A percentile compares a stretch with the other conserved stretches of the same genome.
Evolutionary conservation across 108 stramenopile genomes (phyloP).

Genomic region (Cyclotella cryptica): DNA sequence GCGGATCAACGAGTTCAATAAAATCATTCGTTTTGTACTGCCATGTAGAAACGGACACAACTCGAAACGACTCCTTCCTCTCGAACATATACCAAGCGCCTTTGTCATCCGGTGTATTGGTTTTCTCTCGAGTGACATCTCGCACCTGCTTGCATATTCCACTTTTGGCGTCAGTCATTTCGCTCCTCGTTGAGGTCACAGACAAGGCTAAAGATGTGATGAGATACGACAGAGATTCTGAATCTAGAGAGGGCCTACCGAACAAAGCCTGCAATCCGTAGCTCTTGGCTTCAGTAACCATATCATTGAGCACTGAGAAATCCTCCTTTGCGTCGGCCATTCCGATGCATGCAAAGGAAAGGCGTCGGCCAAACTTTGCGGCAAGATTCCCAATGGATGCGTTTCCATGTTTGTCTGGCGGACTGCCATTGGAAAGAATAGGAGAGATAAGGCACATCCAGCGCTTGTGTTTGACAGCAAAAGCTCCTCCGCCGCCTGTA

Average conservation of each 20-base stretch:
- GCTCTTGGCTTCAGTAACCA: constrained; percentile 51
- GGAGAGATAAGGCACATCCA: constrained; percentile 35
- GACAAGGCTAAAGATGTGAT: constrained; percentile 50
- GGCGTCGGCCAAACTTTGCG: constrained; percentile 54
- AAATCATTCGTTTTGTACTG: constrained; percentile 30
- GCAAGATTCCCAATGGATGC: constrained; percentile 39
- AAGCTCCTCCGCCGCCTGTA: constrained; percentile 45
- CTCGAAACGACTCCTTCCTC: background rate
- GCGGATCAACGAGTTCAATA: constrained; percentile 33
- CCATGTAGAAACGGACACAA: constrained; percentile 4
- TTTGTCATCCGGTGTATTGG: constrained; percentile 38
- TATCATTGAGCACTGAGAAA: constrained; percentile 54
- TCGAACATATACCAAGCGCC: constrained; percentile 37
- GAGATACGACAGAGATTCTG: constrained; percentile 39
- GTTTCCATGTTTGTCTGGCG: constrained; percentile 26
- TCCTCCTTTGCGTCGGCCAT: constrained; percentile 54
- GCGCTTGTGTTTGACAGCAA: constrained; percentile 26
- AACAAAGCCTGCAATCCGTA: constrained; percentile 53
- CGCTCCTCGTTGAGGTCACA: constrained; percentile 52
- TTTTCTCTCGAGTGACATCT: constrained; percentile 48
- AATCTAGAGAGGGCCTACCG: constrained; percentile 47
- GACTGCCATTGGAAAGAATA: constrained; percentile 37
- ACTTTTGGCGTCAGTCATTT: constrained; percentile 54
- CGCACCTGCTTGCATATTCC: constrained; percentile 47
- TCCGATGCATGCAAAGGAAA: constrained; percentile 56